phyloP scores from a whole-genome alignment of 331 rosid genomes.

The Acacia pycnantha region DNA sequence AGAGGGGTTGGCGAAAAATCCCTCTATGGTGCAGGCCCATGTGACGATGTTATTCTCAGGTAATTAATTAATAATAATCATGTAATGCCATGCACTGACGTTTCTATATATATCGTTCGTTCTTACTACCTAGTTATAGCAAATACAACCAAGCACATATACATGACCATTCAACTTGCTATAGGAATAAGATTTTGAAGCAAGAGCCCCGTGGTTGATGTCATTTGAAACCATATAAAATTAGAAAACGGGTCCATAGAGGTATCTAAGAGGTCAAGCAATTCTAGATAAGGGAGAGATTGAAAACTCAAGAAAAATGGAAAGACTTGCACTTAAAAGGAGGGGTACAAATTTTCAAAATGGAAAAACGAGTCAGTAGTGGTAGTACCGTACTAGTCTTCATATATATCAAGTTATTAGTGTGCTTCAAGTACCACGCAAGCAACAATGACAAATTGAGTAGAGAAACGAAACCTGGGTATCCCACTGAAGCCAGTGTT shows the following conservation, averaged over 20 bases:
- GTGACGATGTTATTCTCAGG: slow-evolving; percentile 2
- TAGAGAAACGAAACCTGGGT: slow-evolving; percentile 18
- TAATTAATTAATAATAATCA: slow-evolving; percentile 9
- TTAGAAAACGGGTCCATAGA: slow-evolving; percentile 12
- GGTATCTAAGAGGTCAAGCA: slow-evolving; percentile 33
- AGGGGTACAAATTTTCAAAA: slow-evolving; percentile 52
- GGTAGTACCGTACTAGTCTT: slow-evolving; percentile 35
- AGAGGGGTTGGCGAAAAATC: background rate
- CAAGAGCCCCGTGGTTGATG: slow-evolving; percentile 33
- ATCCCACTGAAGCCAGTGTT: slow-evolving; percentile 14
- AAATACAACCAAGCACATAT: slow-evolving; percentile 7
- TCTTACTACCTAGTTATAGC: slow-evolving; percentile 25
- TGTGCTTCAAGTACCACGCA: slow-evolving; percentile 1
- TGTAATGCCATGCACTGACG: slow-evolving; percentile 28
- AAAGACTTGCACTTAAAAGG: slow-evolving; percentile 49
- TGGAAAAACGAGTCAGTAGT: slow-evolving; percentile 32
- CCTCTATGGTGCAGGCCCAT: slow-evolving; percentile 11
- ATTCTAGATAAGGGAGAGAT: slow-evolving; percentile 14
- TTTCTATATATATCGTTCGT: background rate
- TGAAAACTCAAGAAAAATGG: slow-evolving; percentile 7
- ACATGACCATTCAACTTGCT: slow-evolving; percentile 33
- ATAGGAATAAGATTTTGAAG: slow-evolving; percentile 25
- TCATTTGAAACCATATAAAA: slow-evolving; percentile 31
- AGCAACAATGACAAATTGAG: slow-evolving; percentile 27
- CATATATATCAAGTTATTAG: slow-evolving; percentile 26